Evolutionary conservation across 2,329 filamentous ascomycete species (phyloP).

Genomic region (Hymenoscyphus linearis): DNA sequence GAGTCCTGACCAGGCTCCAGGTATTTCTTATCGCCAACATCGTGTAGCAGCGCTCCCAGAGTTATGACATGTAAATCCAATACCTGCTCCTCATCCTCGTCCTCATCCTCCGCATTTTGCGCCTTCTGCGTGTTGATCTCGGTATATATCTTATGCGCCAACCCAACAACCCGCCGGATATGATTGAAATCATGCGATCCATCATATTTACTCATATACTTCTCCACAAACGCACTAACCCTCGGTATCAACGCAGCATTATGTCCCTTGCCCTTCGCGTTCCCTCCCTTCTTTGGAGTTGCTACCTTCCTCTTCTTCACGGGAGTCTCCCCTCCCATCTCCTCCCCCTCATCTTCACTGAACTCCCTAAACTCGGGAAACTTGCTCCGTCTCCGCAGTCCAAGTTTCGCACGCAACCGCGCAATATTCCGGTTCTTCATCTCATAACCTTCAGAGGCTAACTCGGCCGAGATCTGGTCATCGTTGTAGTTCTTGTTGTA

Average conservation of each 20-base stretch:
- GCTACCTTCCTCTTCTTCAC: conserved; percentile 8
- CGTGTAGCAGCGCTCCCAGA: conserved; percentile 75
- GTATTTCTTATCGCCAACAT: conserved; percentile 66
- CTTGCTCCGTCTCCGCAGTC: conserved; percentile 27
- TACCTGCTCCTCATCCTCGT: conserved; percentile 28
- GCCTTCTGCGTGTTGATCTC: conserved; percentile 23
- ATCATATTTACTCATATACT: conserved; percentile 75
- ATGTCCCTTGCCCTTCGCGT: conserved; percentile 19
- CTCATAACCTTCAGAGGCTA: conserved; percentile 26
- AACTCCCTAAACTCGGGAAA: conserved; percentile 29
- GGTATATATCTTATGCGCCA: conserved; percentile 45
- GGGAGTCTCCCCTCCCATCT: conserved; percentile 7
- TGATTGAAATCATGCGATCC: conserved; percentile 85
- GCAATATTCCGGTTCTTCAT: conserved; percentile 26
- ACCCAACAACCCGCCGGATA: conserved; percentile 71
- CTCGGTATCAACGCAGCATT: conserved; percentile 37
- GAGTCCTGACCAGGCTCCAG: conserved; percentile 48
- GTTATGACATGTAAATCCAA: conserved; percentile 52
- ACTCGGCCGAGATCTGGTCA: conserved; percentile 24
- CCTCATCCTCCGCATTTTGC: conserved; percentile 10
- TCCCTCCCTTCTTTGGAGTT: conserved; percentile 8
- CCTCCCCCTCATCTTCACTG: conserved; percentile 20
- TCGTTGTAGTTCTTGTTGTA: conserved; percentile 31
- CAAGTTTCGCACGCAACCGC: conserved; percentile 27
- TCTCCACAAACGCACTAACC: conserved; percentile 58